phyloP scores from a whole-genome alignment of 2,329 filamentous ascomycete species.

The Knoxdaviesia capensis region DNA sequence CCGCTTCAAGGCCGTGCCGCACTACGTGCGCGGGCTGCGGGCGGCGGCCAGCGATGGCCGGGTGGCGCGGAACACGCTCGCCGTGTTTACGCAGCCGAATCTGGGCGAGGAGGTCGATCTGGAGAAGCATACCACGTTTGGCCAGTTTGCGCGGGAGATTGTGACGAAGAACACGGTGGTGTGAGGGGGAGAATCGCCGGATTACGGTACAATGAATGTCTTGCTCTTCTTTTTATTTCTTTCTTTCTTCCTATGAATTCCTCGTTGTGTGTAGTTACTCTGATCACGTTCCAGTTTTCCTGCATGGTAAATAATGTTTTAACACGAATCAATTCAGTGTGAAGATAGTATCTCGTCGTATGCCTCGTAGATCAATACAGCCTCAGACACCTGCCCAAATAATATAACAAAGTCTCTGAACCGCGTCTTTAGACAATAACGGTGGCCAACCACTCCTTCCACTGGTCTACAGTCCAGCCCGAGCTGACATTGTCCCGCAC shows the following conservation, averaged over 20 bases:
- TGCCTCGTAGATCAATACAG: too few species aligned
- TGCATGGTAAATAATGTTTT: too few species aligned
- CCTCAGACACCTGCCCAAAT: too few species aligned
- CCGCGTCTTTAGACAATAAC: slow-evolving; percentile 2
- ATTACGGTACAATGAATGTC: neutral
- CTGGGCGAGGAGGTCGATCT: slow-evolving; percentile 60
- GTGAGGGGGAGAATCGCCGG: too few species aligned
- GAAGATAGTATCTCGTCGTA: too few species aligned
- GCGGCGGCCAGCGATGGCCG: slow-evolving; percentile 27
- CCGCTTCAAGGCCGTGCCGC: slow-evolving; percentile 81
- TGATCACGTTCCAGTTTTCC: too few species aligned
- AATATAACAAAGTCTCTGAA: too few species aligned
- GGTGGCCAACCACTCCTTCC: slow-evolving; percentile 61
- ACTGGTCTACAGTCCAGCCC: slow-evolving; percentile 60
- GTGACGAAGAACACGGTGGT: slow-evolving; percentile 38
- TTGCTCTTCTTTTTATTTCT: neutral
- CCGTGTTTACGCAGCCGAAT: slow-evolving; percentile 95
- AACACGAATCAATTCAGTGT: too few species aligned
- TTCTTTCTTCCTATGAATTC: neutral
- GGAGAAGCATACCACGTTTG: slow-evolving; percentile 47
- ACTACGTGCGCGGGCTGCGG: slow-evolving; percentile 71
- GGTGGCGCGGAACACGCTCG: slow-evolving; percentile 70
- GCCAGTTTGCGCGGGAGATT: slow-evolving; percentile 48
- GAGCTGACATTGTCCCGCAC: slow-evolving; percentile 63
- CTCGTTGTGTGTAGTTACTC: too few species aligned